Percentiles rank a stretch among this genome's conserved stretches.
Conservation (phyloP, 177 flowering plant species). For the Vitis hybrid region DNA sequence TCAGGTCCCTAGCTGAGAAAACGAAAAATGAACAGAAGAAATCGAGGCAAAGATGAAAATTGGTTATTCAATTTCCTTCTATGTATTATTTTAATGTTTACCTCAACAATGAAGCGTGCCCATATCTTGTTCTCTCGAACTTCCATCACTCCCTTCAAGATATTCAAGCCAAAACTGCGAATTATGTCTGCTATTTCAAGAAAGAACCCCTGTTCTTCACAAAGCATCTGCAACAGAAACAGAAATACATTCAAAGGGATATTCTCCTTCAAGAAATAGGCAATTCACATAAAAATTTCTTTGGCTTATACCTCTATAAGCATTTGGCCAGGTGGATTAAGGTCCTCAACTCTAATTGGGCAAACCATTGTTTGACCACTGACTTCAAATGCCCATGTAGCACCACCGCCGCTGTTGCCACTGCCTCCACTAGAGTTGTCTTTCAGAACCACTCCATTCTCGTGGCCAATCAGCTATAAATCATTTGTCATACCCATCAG, state of each 20-base stretch:
- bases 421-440: slow-evolving; percentile 25
- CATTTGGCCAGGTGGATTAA: slow-evolving; percentile 77
- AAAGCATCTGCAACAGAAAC: slow-evolving; percentile 61
- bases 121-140: slow-evolving; percentile 61
- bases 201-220: slow-evolving; percentile 75
- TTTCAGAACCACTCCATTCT: slow-evolving; percentile 36
- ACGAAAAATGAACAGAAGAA: neutral
- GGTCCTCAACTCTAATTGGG: slow-evolving; percentile 80
- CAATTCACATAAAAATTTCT: slow-evolving; percentile 1
- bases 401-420: slow-evolving; percentile 25
- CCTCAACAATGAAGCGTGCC: slow-evolving; percentile 88
- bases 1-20: neutral
- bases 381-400: slow-evolving; percentile 82
- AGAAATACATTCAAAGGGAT: neutral
- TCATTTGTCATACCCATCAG: neutral
- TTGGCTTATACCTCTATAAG: slow-evolving; percentile 67
- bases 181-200: slow-evolving; percentile 85
- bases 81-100: slow-evolving; percentile 11
- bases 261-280: neutral
- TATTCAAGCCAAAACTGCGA: slow-evolving; percentile 69
- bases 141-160: slow-evolving; percentile 84
- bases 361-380: slow-evolving; percentile 60
- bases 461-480: slow-evolving; percentile 44
- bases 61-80: neutral
- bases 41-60: neutral